These are phyloP conservation scores for Hanseniaspora lindneri DNA, from an alignment of 805 yeast species.

Conservation along the genomic window DNA sequence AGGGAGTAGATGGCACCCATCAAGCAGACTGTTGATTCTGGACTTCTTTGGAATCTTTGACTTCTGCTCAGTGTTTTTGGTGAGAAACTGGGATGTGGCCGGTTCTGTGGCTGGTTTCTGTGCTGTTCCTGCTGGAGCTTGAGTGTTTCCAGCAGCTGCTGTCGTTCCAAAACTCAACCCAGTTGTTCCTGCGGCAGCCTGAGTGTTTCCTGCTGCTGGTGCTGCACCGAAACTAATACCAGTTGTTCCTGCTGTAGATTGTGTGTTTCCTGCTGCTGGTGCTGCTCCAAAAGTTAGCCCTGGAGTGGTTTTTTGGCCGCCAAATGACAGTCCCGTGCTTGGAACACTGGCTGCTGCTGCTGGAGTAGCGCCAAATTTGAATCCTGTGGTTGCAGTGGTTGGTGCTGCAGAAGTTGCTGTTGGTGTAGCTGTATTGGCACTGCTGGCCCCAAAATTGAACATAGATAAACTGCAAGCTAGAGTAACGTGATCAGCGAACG, in stretches of 20 bases:
- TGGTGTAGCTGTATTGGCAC: background rate
- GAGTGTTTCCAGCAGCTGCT: background rate
- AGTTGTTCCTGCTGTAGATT: background rate
- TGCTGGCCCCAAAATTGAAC: slow-evolving; percentile 12
- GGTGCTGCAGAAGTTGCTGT: background rate
- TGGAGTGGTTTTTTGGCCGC: background rate
- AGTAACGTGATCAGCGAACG: no score
- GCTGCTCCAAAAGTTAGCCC: slow-evolving; percentile 10
- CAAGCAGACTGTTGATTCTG: slow-evolving; percentile 7
- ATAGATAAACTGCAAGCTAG: background rate
- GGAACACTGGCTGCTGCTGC: background rate
- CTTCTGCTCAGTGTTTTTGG: slow-evolving; percentile 68
- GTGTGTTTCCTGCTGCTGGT: background rate
- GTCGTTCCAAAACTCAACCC: background rate
- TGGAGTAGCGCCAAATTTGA: slow-evolving; percentile 7
- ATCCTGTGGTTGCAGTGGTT: slow-evolving; percentile 3
- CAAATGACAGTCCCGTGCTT: background rate
- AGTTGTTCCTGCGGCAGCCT: background rate
- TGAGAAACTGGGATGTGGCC: slow-evolving; percentile 30
- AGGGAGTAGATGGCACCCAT: slow-evolving; percentile 14
- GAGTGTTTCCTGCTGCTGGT: background rate
- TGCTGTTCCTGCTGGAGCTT: background rate
- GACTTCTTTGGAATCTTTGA: slow-evolving; percentile 47
- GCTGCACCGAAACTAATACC: background rate
- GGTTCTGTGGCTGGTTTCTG: background rate